Evolutionary conservation across 345 rosid species (phyloP).

Genomic region (Corchorus capsularis): DNA sequence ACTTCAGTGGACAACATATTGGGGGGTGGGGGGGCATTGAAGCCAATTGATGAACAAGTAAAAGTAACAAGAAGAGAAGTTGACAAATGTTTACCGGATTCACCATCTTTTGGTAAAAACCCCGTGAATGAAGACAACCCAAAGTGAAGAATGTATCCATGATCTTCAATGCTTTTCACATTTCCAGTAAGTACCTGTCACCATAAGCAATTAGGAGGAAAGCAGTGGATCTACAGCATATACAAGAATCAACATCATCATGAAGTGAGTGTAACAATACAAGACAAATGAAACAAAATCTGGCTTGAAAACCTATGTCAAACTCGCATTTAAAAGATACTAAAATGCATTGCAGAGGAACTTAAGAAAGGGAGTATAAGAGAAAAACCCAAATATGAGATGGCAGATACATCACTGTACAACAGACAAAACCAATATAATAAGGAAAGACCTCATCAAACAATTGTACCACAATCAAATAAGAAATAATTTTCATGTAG

Average conservation of each 20-base stretch:
- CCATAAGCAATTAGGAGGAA: slow-evolving; percentile 20
- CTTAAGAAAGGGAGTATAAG: background rate
- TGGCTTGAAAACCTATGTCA: slow-evolving; percentile 5
- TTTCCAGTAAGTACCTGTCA: slow-evolving; percentile 70
- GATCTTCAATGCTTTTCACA: slow-evolving; percentile 93
- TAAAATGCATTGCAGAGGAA: background rate
- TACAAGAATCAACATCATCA: background rate
- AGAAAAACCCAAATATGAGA: background rate
- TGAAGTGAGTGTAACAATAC: background rate
- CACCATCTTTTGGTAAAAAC: slow-evolving; percentile 60
- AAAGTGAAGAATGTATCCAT: slow-evolving; percentile 92
- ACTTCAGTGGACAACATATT: background rate
- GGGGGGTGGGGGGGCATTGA: no score
- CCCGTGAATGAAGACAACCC: slow-evolving; percentile 80
- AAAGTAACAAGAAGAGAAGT: background rate
- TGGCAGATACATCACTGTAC: background rate
- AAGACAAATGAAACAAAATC: background rate
- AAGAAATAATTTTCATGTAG: background rate
- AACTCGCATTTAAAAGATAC: background rate
- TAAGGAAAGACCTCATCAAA: background rate
- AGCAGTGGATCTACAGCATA: slow-evolving; percentile 2
- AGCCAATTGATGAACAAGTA: background rate
- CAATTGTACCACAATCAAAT: background rate
- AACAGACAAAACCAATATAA: background rate
- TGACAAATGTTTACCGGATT: slow-evolving; percentile 44